A percentile compares a stretch with the other conserved stretches of the same genome.
These are phyloP conservation scores for Leccinellum luteum DNA, from an alignment of 768 basidiomycete species.

Conservation along the genomic window DNA sequence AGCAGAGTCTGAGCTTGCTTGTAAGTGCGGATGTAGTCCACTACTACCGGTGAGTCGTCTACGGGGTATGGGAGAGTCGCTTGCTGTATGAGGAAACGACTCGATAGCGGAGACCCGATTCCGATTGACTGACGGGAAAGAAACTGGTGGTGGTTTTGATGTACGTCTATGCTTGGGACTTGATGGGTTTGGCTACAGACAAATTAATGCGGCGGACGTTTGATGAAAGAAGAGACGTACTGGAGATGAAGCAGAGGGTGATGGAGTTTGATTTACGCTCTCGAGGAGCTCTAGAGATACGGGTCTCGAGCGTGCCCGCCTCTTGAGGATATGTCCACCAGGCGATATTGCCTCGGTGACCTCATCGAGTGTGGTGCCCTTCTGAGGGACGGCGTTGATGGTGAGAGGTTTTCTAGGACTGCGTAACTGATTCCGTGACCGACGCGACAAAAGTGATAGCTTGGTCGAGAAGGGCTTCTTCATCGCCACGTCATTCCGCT, in stretches of 20 bases:
- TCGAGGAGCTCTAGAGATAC: conserved; percentile 65
- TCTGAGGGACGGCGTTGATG: conserved; percentile 31
- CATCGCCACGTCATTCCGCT: conserved; percentile 32
- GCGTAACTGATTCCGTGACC: conserved; percentile 26
- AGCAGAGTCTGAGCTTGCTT: conserved; percentile 16
- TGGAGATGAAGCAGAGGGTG: conserved; percentile 36
- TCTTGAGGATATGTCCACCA: conserved; percentile 72
- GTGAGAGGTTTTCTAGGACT: conserved; percentile 29
- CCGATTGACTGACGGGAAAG: conserved; percentile 40
- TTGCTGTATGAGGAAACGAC: conserved; percentile 41
- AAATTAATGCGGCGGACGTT: background rate
- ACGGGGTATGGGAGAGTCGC: conserved; percentile 52
- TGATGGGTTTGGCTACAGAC: conserved; percentile 14
- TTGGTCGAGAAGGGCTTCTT: conserved; percentile 35
- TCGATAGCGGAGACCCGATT: conserved; percentile 39
- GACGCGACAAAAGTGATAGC: conserved; percentile 23
- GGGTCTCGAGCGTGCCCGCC: conserved; percentile 71
- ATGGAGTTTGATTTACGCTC: conserved; percentile 43
- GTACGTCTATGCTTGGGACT: conserved; percentile 11
- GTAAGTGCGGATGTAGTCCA: conserved; percentile 31
- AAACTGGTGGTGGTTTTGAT: conserved; percentile 16
- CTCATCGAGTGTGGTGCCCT: conserved; percentile 49
- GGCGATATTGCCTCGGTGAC: conserved; percentile 71
- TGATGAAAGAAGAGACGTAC: conserved; percentile 6
- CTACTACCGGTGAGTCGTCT: conserved; percentile 47